Evolutionary conservation across 225 moss, liverwort and hornwort genomes (phyloP).

Genomic region (Sphagnum tenellum): DNA sequence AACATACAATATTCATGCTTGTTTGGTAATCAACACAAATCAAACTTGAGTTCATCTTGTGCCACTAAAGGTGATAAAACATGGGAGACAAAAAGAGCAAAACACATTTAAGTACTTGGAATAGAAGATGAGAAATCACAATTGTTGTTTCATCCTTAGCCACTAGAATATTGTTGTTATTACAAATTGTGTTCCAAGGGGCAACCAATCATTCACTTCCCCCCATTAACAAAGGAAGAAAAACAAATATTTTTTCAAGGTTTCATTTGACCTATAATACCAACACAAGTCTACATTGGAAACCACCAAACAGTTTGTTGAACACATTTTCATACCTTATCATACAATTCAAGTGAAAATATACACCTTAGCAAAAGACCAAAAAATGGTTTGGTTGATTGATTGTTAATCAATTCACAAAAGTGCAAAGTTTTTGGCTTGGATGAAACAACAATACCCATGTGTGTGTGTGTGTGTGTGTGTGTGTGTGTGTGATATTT

Average conservation of each 20-base stretch:
- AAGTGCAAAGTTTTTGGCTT: background rate
- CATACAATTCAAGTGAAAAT: background rate
- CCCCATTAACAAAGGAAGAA: too few species aligned
- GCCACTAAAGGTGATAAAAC: background rate
- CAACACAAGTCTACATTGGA: background rate
- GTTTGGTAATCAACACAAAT: slow-evolving; percentile 1
- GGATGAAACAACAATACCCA: background rate
- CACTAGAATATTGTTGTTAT: background rate
- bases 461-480: background rate
- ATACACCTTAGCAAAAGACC: background rate
- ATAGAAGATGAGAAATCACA: background rate
- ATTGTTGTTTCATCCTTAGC: background rate
- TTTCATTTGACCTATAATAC: too few species aligned
- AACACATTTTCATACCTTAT: background rate
- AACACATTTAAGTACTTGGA: background rate
- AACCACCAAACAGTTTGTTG: background rate
- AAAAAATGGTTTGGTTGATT: slow-evolving; percentile 6
- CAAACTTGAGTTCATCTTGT: slow-evolving; percentile 2
- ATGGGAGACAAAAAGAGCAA: background rate
- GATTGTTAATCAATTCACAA: background rate
- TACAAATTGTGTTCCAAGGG: background rate
- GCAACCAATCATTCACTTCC: background rate
- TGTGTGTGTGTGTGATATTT: background rate
- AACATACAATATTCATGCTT: background rate
- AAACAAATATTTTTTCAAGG: too few species aligned